Evolutionary conservation across 805 yeast genomes (phyloP), one percentile per base, ranked within the genome.

Genomic region (Yamadazyma takamatsuzukensis): DNA sequence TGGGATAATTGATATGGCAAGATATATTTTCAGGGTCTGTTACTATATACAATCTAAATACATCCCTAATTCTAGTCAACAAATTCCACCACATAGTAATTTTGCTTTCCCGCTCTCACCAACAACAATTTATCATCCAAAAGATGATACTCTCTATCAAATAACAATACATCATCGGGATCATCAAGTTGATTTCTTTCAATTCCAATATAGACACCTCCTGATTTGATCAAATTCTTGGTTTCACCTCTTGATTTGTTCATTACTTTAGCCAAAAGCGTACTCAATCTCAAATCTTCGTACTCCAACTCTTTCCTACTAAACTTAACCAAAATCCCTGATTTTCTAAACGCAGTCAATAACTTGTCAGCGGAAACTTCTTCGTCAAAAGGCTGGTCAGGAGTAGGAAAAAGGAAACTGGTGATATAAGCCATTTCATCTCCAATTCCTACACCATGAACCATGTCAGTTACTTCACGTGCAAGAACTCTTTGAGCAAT

Each of bases 401-500:
- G 74, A 2, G 72, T 60, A 6, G 80, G 80, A 55, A 78, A 88
- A 24, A 88, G 52, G 33, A 83, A 71, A 5, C 79, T 72, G 11
- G 95, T 80, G 11, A 85, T 71, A 15, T 72, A 62, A 14, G 76
- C 74, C 44, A 93, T 84, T 23, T 76, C 73, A 16, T 72, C 66
- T 3, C 96, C 89, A 7, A 71, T 70, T 4, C 88, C 90, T 6
- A 66, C 68, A 0, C 97, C 97, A 57, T 89, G 96, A 25, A 93
- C 70, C 48, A 93, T 66, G 48, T 87, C 95, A 5, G 90, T 83
- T 29, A 89, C 83, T 51, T 90, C 96, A 21, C 74, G 59, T 0
- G 97, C 97, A 18, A 93, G 68, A 0, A 79, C 53, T 28, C 76
- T 68, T 58, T 93, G 97, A 0, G 89, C 97, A 10, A 67, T 44